phyloP scores from a whole-genome alignment of 2,329 filamentous ascomycete species.

The Calonectria crousiana region DNA sequence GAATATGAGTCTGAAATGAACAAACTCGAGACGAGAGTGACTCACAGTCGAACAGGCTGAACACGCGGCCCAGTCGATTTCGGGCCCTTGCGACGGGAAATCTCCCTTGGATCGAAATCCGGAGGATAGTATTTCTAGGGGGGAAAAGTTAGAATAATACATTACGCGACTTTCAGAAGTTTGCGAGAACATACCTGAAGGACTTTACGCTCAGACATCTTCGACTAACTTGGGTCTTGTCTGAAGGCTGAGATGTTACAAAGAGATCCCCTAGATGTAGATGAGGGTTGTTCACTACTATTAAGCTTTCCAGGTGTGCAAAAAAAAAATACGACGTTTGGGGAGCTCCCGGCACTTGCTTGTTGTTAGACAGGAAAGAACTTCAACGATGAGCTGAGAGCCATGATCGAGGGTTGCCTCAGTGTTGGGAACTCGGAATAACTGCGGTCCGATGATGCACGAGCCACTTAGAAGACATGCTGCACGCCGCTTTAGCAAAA shows the following conservation, averaged over 20 bases:
- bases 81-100: conserved; percentile 76
- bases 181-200: conserved; percentile 54
- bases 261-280: background rate
- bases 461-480: background rate
- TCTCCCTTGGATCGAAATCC: conserved; percentile 91
- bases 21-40: background rate
- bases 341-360: background rate
- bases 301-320: no score
- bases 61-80: conserved; percentile 83
- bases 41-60: conserved; percentile 81
- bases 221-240: conserved; percentile 40
- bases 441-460: conserved; percentile 5
- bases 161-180: background rate
- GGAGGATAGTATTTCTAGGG: conserved; percentile 71
- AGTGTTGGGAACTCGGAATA: background rate
- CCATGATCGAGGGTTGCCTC: background rate
- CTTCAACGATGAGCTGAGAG: background rate
- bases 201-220: conserved; percentile 90
- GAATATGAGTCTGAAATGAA: background rate
- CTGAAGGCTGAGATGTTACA: background rate
- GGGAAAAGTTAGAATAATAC: background rate
- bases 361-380: background rate
- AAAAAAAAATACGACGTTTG: background rate
- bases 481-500: background rate
- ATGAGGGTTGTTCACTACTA: background rate